Base-by-base conservation (phyloP, 768 basidiomycete genomes). In the Termitomyces sp. region DNA sequence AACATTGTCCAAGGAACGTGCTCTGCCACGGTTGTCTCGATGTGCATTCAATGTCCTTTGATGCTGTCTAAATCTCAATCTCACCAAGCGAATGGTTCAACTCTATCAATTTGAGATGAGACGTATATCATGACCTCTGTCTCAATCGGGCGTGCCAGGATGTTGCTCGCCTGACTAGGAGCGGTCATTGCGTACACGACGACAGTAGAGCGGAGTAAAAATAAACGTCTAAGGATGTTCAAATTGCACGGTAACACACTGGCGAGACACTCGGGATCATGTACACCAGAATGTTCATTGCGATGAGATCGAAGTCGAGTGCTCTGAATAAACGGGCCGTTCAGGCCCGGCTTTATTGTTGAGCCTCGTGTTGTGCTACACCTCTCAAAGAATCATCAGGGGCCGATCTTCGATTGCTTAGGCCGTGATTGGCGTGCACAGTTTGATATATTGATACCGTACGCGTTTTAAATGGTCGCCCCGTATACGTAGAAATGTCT, bases 301-400 rank as follows among this genome's bases (percentile, higher is more conserved):
- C 59, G 59, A 61, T 39, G 55, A 58, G 62, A 63, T 61, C 59
- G 59, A 63, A 52, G 41, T 12, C 35, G 39, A 43, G 34, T 28
- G 30, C 47, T 56, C 47, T 56, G 47, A 30, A 39, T 19, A 41
- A 25, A 43, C 34, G 39, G 47, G 40, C 55, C 44, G 21, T 37
- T 5, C 25, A 54, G 21, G 49, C 23, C 27, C 12, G n/a, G n/a
- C n/a, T n/a, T n/a, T n/a, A n/a, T n/a, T n/a, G n/a, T n/a, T n/a
- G n/a, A n/a, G n/a, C n/a, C n/a, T n/a, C n/a, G n/a, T n/a, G n/a
- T n/a, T n/a, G n/a, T n/a, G n/a, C n/a, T n/a, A n/a, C n/a, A n/a
- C n/a, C n/a, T n/a, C n/a, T n/a, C n/a, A n/a, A 35, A 5, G 6
- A 37, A 17, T 17, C 6, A 11, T 37, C 16, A 17, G 16, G 6